Base-by-base conservation (phyloP, 495 filamentous ascomycete genomes). In the Xylaria telfairii region DNA sequence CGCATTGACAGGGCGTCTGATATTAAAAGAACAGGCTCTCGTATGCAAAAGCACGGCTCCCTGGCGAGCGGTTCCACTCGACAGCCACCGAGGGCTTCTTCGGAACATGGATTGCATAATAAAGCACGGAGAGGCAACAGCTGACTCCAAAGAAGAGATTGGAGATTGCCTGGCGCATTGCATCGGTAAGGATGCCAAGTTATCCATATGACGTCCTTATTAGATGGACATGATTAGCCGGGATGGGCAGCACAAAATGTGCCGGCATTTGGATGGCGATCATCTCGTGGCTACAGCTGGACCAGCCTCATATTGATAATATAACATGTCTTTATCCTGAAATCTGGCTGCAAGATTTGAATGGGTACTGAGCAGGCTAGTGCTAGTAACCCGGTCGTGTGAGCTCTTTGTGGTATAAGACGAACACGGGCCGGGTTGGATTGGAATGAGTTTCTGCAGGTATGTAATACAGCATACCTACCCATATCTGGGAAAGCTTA, bases 201-300 rank as follows among this genome's bases (percentile, higher is more conserved):
- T 71, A 63, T 65, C 37, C 56, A 60, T 47, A 65, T 54, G 54
- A 62, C 5, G 67, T 73, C 73, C 12, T 62, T 51, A 77, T 75
- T 75, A 69, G 67, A n/a, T 73, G 63, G 66, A 44, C 30, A 37
- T 73, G 60, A 77, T 77, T 77, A 77, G 69, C 75, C 75, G 75
- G 46, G 26, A 75, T 73, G 60, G 73, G 67, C 61, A 49, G 39
- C 0, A 68, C 56, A 70, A 65, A 72, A 44, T 70, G 24, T 24
- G 44, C 67, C 75, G 75, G 75, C 71, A 75, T 72, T 70, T 73
- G 21, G 13, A 46, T 19, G 65, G 62, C 41, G 47, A 69, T 71
- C 70, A 61, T 60, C 49, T 71, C 57, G 59, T 10, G 32, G 32
- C 56, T 49, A n/a, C 13, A 70, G 53, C 10, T 19, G 47, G 53